A percentile compares a stretch with the other conserved stretches of the same genome.
Evolutionary conservation across 129 eudicot genomes (phyloP).

Genomic region (Artemisia argyi): DNA sequence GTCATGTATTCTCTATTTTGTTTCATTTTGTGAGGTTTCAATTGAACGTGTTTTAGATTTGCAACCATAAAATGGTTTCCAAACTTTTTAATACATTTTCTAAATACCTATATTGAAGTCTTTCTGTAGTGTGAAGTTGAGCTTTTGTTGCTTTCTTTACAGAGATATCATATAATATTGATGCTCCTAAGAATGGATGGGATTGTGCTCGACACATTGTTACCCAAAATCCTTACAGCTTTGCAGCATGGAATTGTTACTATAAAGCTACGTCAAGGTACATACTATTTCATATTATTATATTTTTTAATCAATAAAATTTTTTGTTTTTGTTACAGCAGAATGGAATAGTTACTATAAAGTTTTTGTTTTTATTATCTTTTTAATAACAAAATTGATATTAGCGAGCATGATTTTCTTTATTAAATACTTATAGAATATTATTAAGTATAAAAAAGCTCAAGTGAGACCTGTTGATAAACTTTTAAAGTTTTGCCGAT

Average conservation of each 20-base stretch:
- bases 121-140: neutral
- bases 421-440: no score
- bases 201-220: constrained; percentile 80
- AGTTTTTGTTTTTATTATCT: no score
- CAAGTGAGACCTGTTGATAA: no score
- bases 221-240: constrained; percentile 76
- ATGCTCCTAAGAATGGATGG: constrained; percentile 85
- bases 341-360: no score
- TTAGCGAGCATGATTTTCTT: no score
- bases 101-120: neutral
- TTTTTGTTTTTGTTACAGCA: no score
- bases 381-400: no score
- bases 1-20: no score
- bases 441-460: no score
- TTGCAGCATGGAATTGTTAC: constrained; percentile 95
- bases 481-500: no score
- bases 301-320: no score
- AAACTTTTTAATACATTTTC: neutral
- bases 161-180: constrained; percentile 73
- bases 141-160: constrained; percentile 20
- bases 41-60: neutral
- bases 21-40: neutral
- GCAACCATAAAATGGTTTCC: neutral
- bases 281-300: neutral
- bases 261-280: constrained; percentile 79